phyloP scores from a whole-genome alignment of 192 early-diverging fungal genomes.

The Coemansia sp. region DNA sequence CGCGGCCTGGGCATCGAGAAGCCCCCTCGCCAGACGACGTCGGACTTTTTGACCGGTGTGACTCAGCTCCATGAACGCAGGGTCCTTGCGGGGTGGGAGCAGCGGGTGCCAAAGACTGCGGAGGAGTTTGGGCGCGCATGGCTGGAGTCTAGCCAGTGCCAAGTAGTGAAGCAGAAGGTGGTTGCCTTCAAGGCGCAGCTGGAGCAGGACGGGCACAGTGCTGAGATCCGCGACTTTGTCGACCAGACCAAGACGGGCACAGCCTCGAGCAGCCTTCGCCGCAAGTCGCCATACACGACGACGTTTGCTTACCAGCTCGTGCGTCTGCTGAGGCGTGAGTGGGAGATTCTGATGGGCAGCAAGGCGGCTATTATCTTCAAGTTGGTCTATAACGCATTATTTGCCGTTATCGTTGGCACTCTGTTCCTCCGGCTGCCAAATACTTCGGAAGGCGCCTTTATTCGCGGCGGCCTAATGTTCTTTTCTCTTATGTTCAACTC shows the following conservation, averaged over 20 bases:
- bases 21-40: slow-evolving; percentile 56
- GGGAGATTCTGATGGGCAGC: slow-evolving; percentile 60
- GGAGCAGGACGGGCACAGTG: slow-evolving; percentile 30
- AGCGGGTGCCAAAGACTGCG: slow-evolving; percentile 55
- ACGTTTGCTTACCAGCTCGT: slow-evolving; percentile 64
- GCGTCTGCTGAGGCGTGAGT: slow-evolving; percentile 61
- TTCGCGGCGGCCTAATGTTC: slow-evolving; percentile 77
- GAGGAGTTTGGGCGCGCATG: slow-evolving; percentile 65
- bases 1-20: slow-evolving; percentile 53
- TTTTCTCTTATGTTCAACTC: slow-evolving; percentile 70
- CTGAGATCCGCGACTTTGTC: slow-evolving; percentile 52
- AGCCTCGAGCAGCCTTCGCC: slow-evolving; percentile 58
- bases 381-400: slow-evolving; percentile 57
- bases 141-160: slow-evolving; percentile 45
- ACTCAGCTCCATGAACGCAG: slow-evolving; percentile 60
- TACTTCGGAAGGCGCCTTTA: slow-evolving; percentile 64
- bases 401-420: slow-evolving; percentile 71
- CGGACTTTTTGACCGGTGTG: slow-evolving; percentile 67
- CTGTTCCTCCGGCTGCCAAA: slow-evolving; percentile 64
- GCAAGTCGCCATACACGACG: slow-evolving; percentile 62
- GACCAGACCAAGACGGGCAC: slow-evolving; percentile 58
- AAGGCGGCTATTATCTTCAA: slow-evolving; percentile 56
- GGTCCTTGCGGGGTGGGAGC: slow-evolving; percentile 57
- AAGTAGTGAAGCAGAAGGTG: slow-evolving; percentile 39
- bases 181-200: slow-evolving; percentile 48